Conservation (phyloP, 2,329 filamentous ascomycete species). For the Aplosporella prunicola region DNA sequence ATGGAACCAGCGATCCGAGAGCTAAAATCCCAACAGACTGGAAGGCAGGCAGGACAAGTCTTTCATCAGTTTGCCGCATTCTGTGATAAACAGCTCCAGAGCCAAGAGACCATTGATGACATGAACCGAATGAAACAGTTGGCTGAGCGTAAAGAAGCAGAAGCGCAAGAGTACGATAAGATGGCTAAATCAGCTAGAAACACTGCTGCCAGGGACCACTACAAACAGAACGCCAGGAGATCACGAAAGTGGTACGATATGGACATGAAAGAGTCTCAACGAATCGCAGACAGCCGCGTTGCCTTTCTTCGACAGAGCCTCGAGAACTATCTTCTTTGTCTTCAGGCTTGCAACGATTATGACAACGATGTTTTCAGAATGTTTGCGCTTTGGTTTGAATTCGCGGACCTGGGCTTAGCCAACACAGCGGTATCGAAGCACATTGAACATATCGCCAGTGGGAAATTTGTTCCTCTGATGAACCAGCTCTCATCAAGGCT, state of each 20-base stretch:
- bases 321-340: slow-evolving; percentile 82
- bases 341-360: slow-evolving; percentile 77
- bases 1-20: slow-evolving; percentile 76
- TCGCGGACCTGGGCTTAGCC: slow-evolving; percentile 63
- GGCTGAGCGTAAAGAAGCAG: slow-evolving; percentile 68
- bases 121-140: slow-evolving; percentile 70
- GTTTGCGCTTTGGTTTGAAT: slow-evolving; percentile 86
- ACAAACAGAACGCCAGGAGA: slow-evolving; percentile 55
- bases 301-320: slow-evolving; percentile 81
- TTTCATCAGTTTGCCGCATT: slow-evolving; percentile 94
- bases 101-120: slow-evolving; percentile 75
- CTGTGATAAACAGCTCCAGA: slow-evolving; percentile 88
- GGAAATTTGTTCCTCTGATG: slow-evolving; percentile 87
- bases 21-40: slow-evolving; percentile 57
- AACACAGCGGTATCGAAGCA: slow-evolving; percentile 67
- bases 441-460: slow-evolving; percentile 66
- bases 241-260: slow-evolving; percentile 85
- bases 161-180: slow-evolving; percentile 63
- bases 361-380: slow-evolving; percentile 87
- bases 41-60: slow-evolving; percentile 71
- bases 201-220: slow-evolving; percentile 34
- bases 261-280: slow-evolving; percentile 76
- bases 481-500: slow-evolving; percentile 94
- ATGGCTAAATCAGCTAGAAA: slow-evolving; percentile 42
- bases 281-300: slow-evolving; percentile 65